A percentile compares a stretch with the other conserved stretches of the same genome.
These are phyloP conservation scores for Clathrospora elynae DNA, from an alignment of 2,329 filamentous ascomycete genomes.

Conservation along the genomic window DNA sequence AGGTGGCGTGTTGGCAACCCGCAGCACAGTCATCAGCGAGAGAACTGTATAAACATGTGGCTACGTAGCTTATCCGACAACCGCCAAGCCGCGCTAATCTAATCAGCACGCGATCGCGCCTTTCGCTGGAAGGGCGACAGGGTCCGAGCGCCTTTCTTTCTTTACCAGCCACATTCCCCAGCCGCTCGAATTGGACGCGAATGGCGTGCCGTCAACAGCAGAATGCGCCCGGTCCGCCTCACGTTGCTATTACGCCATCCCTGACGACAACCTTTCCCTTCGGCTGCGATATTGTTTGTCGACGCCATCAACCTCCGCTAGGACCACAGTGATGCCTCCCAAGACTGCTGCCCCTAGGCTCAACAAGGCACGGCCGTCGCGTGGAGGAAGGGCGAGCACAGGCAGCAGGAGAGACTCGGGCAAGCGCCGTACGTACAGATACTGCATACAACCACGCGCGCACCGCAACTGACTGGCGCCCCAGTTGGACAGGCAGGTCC, in stretches of 20 bases:
- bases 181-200: constrained; percentile 26
- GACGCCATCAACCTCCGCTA: not conserved
- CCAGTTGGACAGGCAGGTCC: constrained; percentile 42
- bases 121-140: not conserved
- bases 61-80: constrained; percentile 38
- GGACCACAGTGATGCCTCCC: constrained; percentile 18
- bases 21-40: constrained; percentile 2
- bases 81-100: constrained; percentile 19
- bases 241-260: constrained; percentile 7
- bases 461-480: constrained; percentile 10
- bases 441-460: not conserved
- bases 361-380: constrained; percentile 43
- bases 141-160: constrained; percentile 16
- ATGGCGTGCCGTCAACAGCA: constrained; percentile 11
- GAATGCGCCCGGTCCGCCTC: constrained; percentile 19
- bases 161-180: constrained; percentile 34
- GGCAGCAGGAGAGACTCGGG: constrained; percentile 25
- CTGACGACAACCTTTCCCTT: constrained; percentile 1
- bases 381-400: constrained; percentile 31
- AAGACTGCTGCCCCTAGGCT: constrained; percentile 33
- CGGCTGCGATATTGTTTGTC: not conserved
- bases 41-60: constrained; percentile 19
- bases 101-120: constrained; percentile 4
- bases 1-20: constrained; percentile 12
- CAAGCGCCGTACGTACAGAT: constrained; percentile 26